A percentile compares a stretch with the other conserved stretches of the same genome.
Evolutionary conservation across 345 rosid genomes (phyloP).

Genomic region (Rhodomyrtus tomentosa): DNA sequence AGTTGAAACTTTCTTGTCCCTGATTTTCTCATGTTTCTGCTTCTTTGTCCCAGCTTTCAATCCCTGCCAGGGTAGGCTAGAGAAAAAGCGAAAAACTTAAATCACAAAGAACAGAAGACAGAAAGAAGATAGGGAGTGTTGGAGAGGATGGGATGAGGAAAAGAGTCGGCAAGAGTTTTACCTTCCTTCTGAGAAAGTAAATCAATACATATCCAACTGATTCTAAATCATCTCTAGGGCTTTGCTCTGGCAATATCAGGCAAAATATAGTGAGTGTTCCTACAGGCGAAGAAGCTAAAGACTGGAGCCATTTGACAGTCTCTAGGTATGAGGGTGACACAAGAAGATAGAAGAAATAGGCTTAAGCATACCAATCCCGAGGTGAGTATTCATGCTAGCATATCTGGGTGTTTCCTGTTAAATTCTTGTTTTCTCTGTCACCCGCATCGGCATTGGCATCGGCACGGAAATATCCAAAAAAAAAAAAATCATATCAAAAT

Average conservation of each 20-base stretch:
- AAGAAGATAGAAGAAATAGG: not conserved
- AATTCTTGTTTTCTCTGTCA: constrained; percentile 81
- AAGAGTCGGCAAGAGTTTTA: constrained; percentile 11
- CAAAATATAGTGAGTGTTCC: not conserved
- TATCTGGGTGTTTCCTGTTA: constrained; percentile 95
- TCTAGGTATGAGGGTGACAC: not conserved
- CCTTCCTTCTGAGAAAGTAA: constrained; percentile 93
- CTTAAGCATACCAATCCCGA: constrained; percentile 59
- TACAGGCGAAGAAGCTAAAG: not conserved
- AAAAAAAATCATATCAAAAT: not conserved
- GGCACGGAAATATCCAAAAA: not conserved
- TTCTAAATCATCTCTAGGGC: constrained; percentile 94
- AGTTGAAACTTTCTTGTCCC: constrained; percentile 82
- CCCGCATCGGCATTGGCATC: constrained; percentile 22
- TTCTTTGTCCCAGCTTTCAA: constrained; percentile 83
- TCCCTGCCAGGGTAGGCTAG: constrained; percentile 97
- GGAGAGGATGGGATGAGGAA: not conserved
- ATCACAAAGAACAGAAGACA: not conserved
- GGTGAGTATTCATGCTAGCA: constrained; percentile 96
- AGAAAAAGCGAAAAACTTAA: constrained; percentile 2
- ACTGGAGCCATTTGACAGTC: not conserved
- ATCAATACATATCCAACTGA: constrained; percentile 85
- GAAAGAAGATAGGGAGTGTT: constrained; percentile 5
- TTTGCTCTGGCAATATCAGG: constrained; percentile 60
- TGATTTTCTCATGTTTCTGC: constrained; percentile 87